phyloP scores from a whole-genome alignment of 805 yeast species.

The Cyberlindnera meyerae region DNA sequence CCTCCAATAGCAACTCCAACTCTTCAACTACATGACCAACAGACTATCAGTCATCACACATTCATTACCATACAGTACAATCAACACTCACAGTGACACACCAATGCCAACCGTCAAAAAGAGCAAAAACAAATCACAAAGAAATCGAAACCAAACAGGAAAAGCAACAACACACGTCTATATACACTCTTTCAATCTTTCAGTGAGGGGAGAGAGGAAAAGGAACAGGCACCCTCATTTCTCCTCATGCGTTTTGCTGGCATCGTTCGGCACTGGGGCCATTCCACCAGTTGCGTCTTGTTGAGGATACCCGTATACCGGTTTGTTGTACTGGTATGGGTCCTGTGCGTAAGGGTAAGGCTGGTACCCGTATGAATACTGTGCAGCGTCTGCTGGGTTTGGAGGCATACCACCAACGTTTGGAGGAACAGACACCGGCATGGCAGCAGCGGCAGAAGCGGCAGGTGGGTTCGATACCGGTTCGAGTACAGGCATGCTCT shows the following conservation, averaged over 20 bases:
- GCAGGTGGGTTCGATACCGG: neutral
- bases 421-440: neutral
- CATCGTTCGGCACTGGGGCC: neutral
- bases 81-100: no score
- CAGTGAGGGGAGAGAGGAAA: neutral
- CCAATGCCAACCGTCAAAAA: no score
- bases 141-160: no score
- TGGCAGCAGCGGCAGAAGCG: neutral
- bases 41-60: no score
- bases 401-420: neutral
- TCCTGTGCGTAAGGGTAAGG: conserved; percentile 11
- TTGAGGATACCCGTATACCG: conserved; percentile 8
- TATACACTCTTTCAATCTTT: no score
- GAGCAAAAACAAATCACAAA: no score
- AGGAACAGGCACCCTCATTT: neutral
- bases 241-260: conserved; percentile 2
- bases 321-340: conserved; percentile 7
- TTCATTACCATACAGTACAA: no score
- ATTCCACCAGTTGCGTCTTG: conserved; percentile 1
- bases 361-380: conserved; percentile 14
- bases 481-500: neutral
- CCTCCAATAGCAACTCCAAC: no score
- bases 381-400: conserved; percentile 6
- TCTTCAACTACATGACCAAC: no score
- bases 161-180: no score